Conservation (phyloP, 257 asterid genomes). For the Forsythia viridissima region DNA sequence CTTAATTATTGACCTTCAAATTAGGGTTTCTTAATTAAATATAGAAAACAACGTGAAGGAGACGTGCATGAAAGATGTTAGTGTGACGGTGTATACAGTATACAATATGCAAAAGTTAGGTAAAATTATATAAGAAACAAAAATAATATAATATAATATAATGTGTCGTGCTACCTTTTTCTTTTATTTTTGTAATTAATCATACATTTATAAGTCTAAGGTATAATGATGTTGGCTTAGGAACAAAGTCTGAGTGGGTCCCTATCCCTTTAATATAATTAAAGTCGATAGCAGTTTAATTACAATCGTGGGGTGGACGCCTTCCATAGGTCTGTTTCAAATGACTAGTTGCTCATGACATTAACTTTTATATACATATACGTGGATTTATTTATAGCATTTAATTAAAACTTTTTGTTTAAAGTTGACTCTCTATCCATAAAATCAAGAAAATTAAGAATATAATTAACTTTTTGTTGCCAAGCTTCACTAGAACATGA, state of each 20-base stretch:
- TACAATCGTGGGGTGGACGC: constrained; percentile 47
- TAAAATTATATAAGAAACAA: constrained; percentile 15
- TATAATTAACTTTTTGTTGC: neutral
- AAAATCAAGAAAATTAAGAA: neutral
- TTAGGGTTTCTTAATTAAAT: constrained; percentile 13
- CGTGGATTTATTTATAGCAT: neutral
- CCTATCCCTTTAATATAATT: constrained; percentile 53
- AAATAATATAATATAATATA: neutral
- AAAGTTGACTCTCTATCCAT: neutral
- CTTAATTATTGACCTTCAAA: neutral
- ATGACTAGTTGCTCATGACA: constrained; percentile 9
- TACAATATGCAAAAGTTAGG: constrained; percentile 34
- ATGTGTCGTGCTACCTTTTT: neutral
- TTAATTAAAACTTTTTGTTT: neutral
- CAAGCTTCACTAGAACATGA: neutral
- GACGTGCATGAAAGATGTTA: constrained; percentile 58
- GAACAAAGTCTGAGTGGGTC: constrained; percentile 62
- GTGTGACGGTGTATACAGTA: constrained; percentile 3
- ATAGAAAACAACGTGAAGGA: constrained; percentile 46
- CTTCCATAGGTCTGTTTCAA: constrained; percentile 27
- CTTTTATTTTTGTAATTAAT: neutral
- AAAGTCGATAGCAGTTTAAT: constrained; percentile 35
- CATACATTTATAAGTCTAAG: constrained; percentile 39
- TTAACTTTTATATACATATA: constrained; percentile 4
- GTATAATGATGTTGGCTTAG: constrained; percentile 68